Evolutionary conservation across 1,139 yeast species (phyloP).

Genomic region (Pichia sp.): DNA sequence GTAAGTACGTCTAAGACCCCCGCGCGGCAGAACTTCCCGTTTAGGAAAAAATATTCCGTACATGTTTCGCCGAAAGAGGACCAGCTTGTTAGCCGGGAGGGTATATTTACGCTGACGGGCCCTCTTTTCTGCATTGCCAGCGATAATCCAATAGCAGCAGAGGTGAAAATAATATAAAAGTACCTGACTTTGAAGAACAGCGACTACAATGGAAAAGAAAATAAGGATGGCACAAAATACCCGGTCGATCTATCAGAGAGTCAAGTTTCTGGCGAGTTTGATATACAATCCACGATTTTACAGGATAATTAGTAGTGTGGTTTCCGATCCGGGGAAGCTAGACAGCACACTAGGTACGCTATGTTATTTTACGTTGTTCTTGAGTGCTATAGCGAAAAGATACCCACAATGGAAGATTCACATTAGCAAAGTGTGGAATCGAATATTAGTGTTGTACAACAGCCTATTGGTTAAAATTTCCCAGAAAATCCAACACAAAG

Average conservation of each 20-base stretch:
- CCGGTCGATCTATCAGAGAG: constrained; percentile 3
- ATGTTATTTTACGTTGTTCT: constrained; percentile 30
- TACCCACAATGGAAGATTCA: constrained; percentile 17
- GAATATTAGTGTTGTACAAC: not conserved
- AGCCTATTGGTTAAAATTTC: not conserved
- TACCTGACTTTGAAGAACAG: not conserved
- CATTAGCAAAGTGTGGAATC: not conserved
- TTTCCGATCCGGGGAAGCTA: constrained; percentile 26
- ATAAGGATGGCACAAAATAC: not conserved
- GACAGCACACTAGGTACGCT: constrained; percentile 33
- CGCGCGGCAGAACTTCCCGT: not conserved
- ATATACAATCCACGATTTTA: constrained; percentile 27
- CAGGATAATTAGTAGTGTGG: constrained; percentile 24
- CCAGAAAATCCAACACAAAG: not conserved
- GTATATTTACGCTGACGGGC: not conserved
- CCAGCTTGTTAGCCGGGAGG: not conserved
- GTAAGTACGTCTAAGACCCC: not conserved
- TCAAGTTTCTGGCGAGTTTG: constrained; percentile 37
- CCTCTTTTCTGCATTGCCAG: not conserved
- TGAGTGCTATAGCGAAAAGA: constrained; percentile 27
- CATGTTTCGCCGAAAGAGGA: not conserved
- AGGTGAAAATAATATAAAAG: not conserved
- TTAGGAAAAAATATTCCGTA: not conserved
- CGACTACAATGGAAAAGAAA: not conserved
- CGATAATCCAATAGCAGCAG: not conserved